Percentiles rank a stretch among this genome's conserved stretches.
Conservation (phyloP, 164 flowering plant species). For the Houttuynia cordata region DNA sequence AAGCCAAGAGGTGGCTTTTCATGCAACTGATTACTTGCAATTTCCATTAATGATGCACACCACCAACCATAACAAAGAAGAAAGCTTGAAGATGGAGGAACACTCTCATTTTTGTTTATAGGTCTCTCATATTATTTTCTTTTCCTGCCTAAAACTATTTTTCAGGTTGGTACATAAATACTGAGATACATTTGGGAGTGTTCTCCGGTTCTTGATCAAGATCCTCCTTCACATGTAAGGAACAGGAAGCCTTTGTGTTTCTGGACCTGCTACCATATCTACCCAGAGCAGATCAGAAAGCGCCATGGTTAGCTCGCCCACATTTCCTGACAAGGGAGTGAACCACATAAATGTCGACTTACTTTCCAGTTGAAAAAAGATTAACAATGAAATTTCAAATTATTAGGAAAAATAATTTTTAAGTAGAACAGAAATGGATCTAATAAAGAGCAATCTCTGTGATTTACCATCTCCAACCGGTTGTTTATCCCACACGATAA, state of each 20-base stretch:
- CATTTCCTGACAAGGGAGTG: slow-evolving; percentile 37
- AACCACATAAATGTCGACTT: not conserved
- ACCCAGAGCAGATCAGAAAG: slow-evolving; percentile 76
- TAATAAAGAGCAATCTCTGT: too few relatives aligned
- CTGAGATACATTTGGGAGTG: too few relatives aligned
- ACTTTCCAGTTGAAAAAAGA: not conserved
- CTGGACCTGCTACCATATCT: slow-evolving; percentile 75
- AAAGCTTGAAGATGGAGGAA: too few relatives aligned
- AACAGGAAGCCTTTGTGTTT: slow-evolving; percentile 40
- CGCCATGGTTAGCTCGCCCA: slow-evolving; percentile 68
- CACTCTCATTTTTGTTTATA: too few relatives aligned
- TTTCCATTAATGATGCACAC: too few relatives aligned
- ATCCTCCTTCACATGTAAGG: slow-evolving; percentile 25
- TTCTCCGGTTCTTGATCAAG: too few relatives aligned
- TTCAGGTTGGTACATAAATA: too few relatives aligned
- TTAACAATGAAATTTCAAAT: not conserved
- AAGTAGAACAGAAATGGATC: not conserved
- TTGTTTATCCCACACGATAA: slow-evolving; percentile 64
- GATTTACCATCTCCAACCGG: slow-evolving; percentile 73
- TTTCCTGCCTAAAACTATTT: too few relatives aligned
- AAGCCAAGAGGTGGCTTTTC: not conserved
- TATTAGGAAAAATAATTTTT: not conserved
- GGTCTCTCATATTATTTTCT: too few relatives aligned
- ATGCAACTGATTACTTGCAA: too few relatives aligned
- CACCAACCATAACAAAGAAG: too few relatives aligned